phyloP scores from a whole-genome alignment of 306 rosid genomes.

The Vicia faba region DNA sequence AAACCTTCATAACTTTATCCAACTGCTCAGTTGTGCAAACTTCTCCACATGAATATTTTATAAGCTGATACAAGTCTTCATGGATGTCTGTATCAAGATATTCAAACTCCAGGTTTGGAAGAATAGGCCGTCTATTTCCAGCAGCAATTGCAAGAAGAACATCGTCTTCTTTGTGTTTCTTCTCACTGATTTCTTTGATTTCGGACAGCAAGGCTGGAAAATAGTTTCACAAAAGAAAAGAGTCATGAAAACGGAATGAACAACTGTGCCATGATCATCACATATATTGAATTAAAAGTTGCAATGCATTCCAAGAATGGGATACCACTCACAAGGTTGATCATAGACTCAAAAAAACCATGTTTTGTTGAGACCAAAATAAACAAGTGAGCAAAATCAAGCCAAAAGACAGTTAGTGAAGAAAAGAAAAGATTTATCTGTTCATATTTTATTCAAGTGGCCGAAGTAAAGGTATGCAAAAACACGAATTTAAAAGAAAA shows the following conservation, averaged over 20 bases:
- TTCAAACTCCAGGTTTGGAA: conserved; percentile 88
- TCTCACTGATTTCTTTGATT: conserved; percentile 97
- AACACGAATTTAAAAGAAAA: not conserved
- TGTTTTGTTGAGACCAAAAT: not conserved
- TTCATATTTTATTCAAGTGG: not conserved
- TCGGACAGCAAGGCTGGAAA: conserved; percentile 85
- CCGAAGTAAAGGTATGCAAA: not conserved
- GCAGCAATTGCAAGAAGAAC: conserved; percentile 96
- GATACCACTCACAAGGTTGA: conserved; percentile 21
- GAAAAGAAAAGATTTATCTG: not conserved
- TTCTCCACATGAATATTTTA: conserved; percentile 95
- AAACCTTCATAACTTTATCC: conserved; percentile 94
- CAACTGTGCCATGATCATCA: conserved; percentile 21
- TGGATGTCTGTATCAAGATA: conserved; percentile 85
- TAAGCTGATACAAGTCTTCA: conserved; percentile 92
- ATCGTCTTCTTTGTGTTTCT: conserved; percentile 92
- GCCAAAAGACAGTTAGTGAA: conserved; percentile 14
- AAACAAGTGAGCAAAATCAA: conserved; percentile 23
- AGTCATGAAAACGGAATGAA: conserved; percentile 26
- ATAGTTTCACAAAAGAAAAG: conserved; percentile 32
- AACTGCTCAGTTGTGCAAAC: conserved; percentile 87
- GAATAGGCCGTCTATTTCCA: conserved; percentile 85
- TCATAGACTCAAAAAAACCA: conserved; percentile 21
- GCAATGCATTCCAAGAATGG: conserved; percentile 10
- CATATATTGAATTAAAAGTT: conserved; percentile 21